These are phyloP conservation scores for Adansonia rubrostipa DNA, from an alignment of 441 rosid genomes.

Conservation along the genomic window DNA sequence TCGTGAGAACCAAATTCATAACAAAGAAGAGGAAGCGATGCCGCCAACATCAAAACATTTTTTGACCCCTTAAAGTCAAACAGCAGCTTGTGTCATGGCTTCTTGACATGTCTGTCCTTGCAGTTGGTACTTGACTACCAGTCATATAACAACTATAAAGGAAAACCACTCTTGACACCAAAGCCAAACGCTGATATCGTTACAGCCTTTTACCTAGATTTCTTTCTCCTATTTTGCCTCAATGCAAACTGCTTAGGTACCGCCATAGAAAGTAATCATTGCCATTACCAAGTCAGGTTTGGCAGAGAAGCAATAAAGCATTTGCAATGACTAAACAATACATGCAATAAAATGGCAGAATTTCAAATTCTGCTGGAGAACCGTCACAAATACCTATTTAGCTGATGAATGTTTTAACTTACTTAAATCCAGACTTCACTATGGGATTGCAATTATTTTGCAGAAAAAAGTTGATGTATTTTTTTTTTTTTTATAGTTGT, in stretches of 20 bases:
- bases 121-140: neutral
- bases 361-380: constrained; percentile 4
- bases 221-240: neutral
- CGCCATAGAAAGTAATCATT: neutral
- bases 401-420: neutral
- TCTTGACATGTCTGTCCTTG: neutral
- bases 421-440: neutral
- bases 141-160: neutral
- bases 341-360: constrained; percentile 4
- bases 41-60: neutral
- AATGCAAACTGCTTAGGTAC: neutral
- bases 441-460: neutral
- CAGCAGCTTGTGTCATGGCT: neutral
- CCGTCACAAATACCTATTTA: neutral
- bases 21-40: neutral
- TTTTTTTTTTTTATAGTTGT: neutral
- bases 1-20: neutral
- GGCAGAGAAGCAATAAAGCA: neutral
- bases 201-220: neutral
- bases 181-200: neutral
- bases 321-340: neutral
- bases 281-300: neutral
- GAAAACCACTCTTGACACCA: neutral
- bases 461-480: neutral
- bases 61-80: neutral